These are phyloP conservation scores for Penicillium arizonense DNA, from an alignment of 495 filamentous ascomycete species.

Conservation along the genomic window DNA sequence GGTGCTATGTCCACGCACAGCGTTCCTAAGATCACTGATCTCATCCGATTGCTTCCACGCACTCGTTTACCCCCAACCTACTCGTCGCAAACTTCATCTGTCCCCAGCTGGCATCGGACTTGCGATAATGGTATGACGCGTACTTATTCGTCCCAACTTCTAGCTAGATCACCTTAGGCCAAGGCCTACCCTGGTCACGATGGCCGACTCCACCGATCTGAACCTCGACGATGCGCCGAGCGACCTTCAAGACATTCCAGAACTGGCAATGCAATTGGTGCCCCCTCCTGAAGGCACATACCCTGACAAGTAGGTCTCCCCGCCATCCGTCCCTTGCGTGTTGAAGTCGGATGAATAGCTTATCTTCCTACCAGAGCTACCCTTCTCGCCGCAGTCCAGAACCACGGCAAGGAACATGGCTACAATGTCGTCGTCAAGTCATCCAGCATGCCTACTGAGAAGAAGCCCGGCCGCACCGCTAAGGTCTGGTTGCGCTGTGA, in stretches of 20 bases:
- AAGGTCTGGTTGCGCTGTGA: slow-evolving; percentile 51
- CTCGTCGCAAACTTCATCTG: slow-evolving; percentile 7
- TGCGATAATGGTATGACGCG: slow-evolving; percentile 17
- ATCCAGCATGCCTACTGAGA: slow-evolving; percentile 46
- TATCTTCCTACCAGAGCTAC: slow-evolving; percentile 24
- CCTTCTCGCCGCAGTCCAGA: slow-evolving; percentile 43
- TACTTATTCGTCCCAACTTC: slow-evolving; percentile 10
- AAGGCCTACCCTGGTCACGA: slow-evolving; percentile 20
- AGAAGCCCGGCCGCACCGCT: slow-evolving; percentile 47
- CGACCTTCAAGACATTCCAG: slow-evolving; percentile 50
- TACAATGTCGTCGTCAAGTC: slow-evolving; percentile 51
- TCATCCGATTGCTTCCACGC: slow-evolving; percentile 42
- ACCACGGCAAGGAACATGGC: slow-evolving; percentile 44
- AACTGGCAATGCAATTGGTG: slow-evolving; percentile 43
- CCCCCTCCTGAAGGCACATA: slow-evolving; percentile 45
- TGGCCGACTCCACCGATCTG: slow-evolving; percentile 44
- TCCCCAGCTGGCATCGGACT: neutral
- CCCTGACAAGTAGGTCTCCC: slow-evolving; percentile 42
- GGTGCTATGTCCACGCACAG: slow-evolving; percentile 44
- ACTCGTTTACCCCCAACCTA: slow-evolving; percentile 29
- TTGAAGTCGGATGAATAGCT: neutral
- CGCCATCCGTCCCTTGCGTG: neutral
- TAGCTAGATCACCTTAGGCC: slow-evolving; percentile 6
- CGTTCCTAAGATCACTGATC: slow-evolving; percentile 22
- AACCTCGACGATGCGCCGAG: slow-evolving; percentile 45